phyloP scores from a whole-genome alignment of 257 asterid genomes.

The Forsythia suspensa region DNA sequence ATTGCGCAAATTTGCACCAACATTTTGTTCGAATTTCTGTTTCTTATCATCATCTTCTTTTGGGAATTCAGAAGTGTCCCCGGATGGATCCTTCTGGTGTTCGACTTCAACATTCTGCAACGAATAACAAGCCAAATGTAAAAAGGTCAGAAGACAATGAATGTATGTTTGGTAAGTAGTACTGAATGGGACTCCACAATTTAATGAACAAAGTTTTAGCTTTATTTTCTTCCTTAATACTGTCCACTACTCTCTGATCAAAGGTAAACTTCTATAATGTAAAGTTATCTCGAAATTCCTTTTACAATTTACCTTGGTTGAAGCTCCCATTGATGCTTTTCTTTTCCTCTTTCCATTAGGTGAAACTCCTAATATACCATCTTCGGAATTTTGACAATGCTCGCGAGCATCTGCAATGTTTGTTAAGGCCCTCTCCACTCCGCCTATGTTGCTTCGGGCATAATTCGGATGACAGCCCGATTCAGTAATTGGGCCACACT shows the following conservation, averaged over 20 bases:
- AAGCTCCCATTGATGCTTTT: constrained; percentile 33
- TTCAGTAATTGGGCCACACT: constrained; percentile 37
- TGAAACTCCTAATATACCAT: constrained; percentile 39
- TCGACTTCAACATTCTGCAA: constrained; percentile 56
- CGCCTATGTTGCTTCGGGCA: constrained; percentile 26
- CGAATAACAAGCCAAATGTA: constrained; percentile 8
- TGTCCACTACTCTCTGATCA: neutral
- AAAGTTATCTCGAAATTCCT: neutral
- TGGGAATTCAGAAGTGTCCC: constrained; percentile 46
- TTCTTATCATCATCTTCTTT: constrained; percentile 48
- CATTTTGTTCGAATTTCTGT: constrained; percentile 41
- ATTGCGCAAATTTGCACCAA: constrained; percentile 28
- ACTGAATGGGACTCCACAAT: neutral
- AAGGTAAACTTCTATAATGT: neutral
- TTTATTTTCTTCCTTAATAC: neutral
- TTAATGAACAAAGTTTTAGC: neutral
- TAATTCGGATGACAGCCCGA: constrained; percentile 26
- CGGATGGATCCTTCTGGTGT: constrained; percentile 46
- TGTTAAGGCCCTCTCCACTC: constrained; percentile 8
- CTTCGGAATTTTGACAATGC: constrained; percentile 40
- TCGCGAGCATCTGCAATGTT: constrained; percentile 26
- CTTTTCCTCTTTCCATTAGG: constrained; percentile 71
- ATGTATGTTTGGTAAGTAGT: neutral
- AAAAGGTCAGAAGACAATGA: constrained; percentile 2
- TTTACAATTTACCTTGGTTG: constrained; percentile 28